phyloP scores from a whole-genome alignment of 108 stramenopile species.

The Nitzschia palea region DNA sequence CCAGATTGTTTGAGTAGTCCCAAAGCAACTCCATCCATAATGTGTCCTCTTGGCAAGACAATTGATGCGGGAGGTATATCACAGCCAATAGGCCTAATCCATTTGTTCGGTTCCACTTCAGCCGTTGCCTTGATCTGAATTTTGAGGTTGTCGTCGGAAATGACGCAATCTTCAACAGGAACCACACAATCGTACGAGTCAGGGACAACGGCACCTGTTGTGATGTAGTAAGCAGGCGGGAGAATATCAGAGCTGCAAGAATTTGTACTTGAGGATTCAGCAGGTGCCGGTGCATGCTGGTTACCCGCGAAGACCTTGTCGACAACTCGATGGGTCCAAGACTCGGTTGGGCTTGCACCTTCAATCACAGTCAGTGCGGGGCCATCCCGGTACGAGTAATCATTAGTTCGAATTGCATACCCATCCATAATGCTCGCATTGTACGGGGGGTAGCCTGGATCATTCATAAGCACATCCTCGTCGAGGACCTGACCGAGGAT shows the following conservation, averaged over 20 bases:
- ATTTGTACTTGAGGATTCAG: neutral
- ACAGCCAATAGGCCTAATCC: conserved; percentile 79
- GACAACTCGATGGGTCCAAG: conserved; percentile 48
- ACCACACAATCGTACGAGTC: conserved; percentile 73
- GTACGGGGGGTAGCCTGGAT: conserved; percentile 79
- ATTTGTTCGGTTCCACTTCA: conserved; percentile 42
- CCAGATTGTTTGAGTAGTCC: conserved; percentile 66
- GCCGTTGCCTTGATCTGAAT: conserved; percentile 24
- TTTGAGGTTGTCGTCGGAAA: conserved; percentile 14
- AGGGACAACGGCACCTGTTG: conserved; percentile 82
- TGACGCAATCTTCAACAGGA: conserved; percentile 71
- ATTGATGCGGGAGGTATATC: conserved; percentile 59
- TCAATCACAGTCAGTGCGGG: neutral
- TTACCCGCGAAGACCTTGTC: conserved; percentile 74
- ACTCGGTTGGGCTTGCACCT: neutral
- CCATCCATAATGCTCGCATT: conserved; percentile 88
- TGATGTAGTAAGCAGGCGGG: conserved; percentile 69
- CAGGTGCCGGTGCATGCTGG: neutral
- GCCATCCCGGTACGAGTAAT: neutral
- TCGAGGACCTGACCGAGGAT: conserved; percentile 53
- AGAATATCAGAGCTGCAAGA: conserved; percentile 6
- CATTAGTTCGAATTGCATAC: conserved; percentile 53
- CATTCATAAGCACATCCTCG: conserved; percentile 45
- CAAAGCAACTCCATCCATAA: conserved; percentile 61
- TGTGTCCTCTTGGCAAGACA: conserved; percentile 54